Conservation (phyloP, 1,139 yeast species). For the Blastobotrys malaysiensis region DNA sequence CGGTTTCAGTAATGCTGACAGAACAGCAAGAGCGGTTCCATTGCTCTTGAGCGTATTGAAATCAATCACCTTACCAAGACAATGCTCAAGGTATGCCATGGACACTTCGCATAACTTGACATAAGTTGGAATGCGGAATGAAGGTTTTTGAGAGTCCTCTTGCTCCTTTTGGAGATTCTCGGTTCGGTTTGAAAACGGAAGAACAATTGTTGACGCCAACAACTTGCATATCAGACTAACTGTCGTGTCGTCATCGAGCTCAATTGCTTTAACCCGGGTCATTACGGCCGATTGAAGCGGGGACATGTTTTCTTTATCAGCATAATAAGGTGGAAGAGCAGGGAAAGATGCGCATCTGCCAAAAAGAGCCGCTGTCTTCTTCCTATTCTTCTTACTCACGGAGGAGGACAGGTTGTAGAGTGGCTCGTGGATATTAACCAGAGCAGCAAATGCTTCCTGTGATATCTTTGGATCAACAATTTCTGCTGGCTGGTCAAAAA, state of each 20-base stretch:
- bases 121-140: constrained; percentile 51
- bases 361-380: constrained; percentile 19
- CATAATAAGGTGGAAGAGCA: constrained; percentile 28
- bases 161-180: not conserved
- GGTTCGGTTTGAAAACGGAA: constrained; percentile 19
- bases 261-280: constrained; percentile 22
- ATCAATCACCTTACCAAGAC: constrained; percentile 35
- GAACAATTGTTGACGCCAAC: constrained; percentile 19
- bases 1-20: constrained; percentile 16
- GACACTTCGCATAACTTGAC: constrained; percentile 55
- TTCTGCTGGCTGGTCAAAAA: constrained; percentile 15
- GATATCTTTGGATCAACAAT: constrained; percentile 26
- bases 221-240: constrained; percentile 18
- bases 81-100: constrained; percentile 39
- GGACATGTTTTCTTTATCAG: constrained; percentile 31
- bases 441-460: constrained; percentile 27
- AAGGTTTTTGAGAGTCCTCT: constrained; percentile 2
- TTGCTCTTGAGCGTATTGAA: constrained; percentile 41
- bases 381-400: constrained; percentile 15
- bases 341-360: constrained; percentile 24
- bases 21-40: constrained; percentile 39
- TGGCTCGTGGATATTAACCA: constrained; percentile 27
- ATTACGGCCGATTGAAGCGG: constrained; percentile 31
- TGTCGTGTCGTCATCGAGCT: constrained; percentile 10
- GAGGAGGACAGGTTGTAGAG: constrained; percentile 19